These are phyloP conservation scores for Eutypa lata DNA, from an alignment of 2,329 filamentous ascomycete genomes.

Conservation along the genomic window DNA sequence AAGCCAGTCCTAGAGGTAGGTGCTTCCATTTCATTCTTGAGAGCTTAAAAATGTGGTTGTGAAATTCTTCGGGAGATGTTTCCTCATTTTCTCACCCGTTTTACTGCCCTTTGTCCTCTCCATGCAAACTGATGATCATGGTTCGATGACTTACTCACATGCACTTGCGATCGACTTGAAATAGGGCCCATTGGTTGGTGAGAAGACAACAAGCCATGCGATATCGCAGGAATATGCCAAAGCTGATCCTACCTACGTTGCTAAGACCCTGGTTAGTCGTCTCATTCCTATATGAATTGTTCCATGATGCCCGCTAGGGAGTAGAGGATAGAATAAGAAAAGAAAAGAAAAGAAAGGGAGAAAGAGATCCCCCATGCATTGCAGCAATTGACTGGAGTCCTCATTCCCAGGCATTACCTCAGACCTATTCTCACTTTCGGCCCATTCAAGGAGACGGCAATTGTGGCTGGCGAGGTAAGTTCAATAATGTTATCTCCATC, in stretches of 20 bases:
- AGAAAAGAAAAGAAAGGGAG: no score
- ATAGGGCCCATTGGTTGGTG: constrained; percentile 80
- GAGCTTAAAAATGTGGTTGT: neutral
- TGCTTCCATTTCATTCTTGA: no score
- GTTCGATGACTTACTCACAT: constrained; percentile 12
- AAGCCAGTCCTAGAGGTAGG: constrained; percentile 55
- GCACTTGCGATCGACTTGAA: constrained; percentile 20
- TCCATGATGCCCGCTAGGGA: no score
- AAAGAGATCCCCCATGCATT: neutral
- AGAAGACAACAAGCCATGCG: constrained; percentile 70
- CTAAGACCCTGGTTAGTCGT: constrained; percentile 76
- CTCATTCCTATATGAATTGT: neutral
- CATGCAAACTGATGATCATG: neutral
- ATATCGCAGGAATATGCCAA: constrained; percentile 86
- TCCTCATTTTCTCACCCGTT: neutral
- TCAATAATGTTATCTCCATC: constrained; percentile 7
- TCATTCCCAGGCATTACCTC: constrained; percentile 64
- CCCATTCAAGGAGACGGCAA: constrained; percentile 89
- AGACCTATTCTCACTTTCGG: constrained; percentile 84
- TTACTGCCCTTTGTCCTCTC: neutral
- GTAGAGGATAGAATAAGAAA: no score
- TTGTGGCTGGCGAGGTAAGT: constrained; percentile 94
- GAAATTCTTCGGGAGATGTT: neutral
- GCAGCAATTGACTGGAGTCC: constrained; percentile 14
- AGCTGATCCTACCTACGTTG: constrained; percentile 78